Percentiles rank a stretch among this genome's conserved stretches.
These are phyloP conservation scores for Pyricularia pennisetigena DNA, from an alignment of 2,329 filamentous ascomycete species.

Conservation along the genomic window DNA sequence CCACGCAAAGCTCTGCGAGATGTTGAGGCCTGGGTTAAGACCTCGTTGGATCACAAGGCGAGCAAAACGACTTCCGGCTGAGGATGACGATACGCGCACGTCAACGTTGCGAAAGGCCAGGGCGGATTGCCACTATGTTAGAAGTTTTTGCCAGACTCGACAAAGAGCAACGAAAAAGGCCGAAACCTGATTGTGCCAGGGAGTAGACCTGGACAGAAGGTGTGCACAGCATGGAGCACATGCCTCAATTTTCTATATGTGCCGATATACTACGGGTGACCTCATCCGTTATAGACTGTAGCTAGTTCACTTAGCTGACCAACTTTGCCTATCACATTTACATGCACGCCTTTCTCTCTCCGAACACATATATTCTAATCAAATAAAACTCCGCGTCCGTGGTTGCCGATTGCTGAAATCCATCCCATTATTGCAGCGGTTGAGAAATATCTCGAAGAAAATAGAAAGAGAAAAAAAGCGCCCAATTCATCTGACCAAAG, in stretches of 20 bases:
- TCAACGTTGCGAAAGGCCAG: background rate
- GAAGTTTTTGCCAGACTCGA: background rate
- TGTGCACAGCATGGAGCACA: background rate
- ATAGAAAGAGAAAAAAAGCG: background rate
- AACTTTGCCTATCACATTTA: background rate
- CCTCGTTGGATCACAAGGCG: constrained; percentile 38
- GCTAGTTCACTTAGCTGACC: background rate
- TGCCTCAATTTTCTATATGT: background rate
- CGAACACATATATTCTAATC: background rate
- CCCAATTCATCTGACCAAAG: background rate
- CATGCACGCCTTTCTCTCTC: background rate
- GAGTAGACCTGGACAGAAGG: background rate
- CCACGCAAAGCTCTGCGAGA: constrained; percentile 45
- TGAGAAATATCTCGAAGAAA: background rate
- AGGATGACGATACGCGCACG: background rate
- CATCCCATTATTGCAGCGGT: background rate
- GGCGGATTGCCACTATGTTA: background rate
- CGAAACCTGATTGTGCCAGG: background rate
- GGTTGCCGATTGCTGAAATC: background rate
- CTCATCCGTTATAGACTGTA: background rate
- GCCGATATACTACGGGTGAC: background rate
- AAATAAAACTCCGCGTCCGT: background rate
- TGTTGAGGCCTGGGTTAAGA: constrained; percentile 42
- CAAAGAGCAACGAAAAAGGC: background rate
- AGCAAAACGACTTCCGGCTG: constrained; percentile 19